phyloP scores from a whole-genome alignment of 1,139 yeast species.

The Lodderomyces margitis region DNA sequence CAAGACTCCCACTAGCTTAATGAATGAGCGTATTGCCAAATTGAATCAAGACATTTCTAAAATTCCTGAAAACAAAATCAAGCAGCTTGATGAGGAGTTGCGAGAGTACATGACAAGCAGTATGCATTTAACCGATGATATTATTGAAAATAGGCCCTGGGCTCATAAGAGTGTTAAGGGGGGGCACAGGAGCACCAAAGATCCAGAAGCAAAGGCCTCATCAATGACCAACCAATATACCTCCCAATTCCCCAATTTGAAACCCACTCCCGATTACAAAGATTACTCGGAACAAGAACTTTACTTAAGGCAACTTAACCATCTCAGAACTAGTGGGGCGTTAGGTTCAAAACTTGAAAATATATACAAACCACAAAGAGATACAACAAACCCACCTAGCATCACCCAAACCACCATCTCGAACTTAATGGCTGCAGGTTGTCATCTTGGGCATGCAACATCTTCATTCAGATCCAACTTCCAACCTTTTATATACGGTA shows the following conservation, averaged over 20 bases:
- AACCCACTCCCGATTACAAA: slow-evolving; percentile 44
- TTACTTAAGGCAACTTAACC: slow-evolving; percentile 65
- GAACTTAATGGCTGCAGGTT: slow-evolving; percentile 84
- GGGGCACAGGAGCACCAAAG: background rate
- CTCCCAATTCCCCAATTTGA: slow-evolving; percentile 38
- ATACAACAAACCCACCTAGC: slow-evolving; percentile 57
- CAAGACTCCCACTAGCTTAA: slow-evolving; percentile 32
- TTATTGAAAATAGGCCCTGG: slow-evolving; percentile 40
- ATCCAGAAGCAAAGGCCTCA: background rate
- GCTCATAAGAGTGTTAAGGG: slow-evolving; percentile 9
- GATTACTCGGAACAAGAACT: slow-evolving; percentile 73
- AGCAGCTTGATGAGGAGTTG: slow-evolving; percentile 43
- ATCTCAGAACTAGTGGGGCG: slow-evolving; percentile 43
- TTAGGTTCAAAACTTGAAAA: slow-evolving; percentile 67
- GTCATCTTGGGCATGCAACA: slow-evolving; percentile 89
- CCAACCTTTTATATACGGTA: slow-evolving; percentile 85
- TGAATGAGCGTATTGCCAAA: slow-evolving; percentile 28
- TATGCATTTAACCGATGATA: slow-evolving; percentile 34
- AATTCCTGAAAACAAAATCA: slow-evolving; percentile 33
- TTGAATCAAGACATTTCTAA: slow-evolving; percentile 32
- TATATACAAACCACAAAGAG: slow-evolving; percentile 69
- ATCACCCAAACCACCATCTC: slow-evolving; percentile 61
- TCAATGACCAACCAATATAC: slow-evolving; percentile 31
- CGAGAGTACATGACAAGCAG: slow-evolving; percentile 38
- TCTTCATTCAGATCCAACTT: slow-evolving; percentile 80